Evolutionary conservation across 495 filamentous ascomycete genomes (phyloP), one percentile per base, ranked within the genome.

Genomic region (Penicillium silybi): DNA sequence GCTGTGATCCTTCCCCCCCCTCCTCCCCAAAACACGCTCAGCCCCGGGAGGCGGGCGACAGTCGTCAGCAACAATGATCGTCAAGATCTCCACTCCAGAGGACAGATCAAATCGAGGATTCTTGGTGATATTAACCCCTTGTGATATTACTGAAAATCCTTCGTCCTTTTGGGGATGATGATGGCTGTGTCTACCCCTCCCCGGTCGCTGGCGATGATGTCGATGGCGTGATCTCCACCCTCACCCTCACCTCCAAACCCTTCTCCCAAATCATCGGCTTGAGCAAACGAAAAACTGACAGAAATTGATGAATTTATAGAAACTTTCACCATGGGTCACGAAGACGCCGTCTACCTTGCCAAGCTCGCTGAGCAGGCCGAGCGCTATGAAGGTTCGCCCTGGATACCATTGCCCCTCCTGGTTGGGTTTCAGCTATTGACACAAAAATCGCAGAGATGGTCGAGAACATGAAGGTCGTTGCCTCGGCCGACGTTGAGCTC

Each of bases 341-440:
- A 97, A 85, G 90, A 98, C 78, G 91, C 92, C 69, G 93, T 98
- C 64, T 98, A 97, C 77, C 87, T 98, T 64, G 93, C 93, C 77
- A 97, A 97, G 90, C 87, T 98, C 69, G 95, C 95, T 70, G 93
- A 98, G 87, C 93, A 98, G 84, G 93, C 93, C 73, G 93, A 98
- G 84, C 95, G 93, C 74, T 98, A 98, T 77, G 93, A 98, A 79
- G 93, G 93, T 97, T 79, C 67, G 89, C 85, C 8, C 29, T 32
- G 10, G 11, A 15, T 41, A 25, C 44, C 22, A 23, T 19, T 26
- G 32, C 25, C 25, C 19, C 19, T 39, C 38, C 40, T 25, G 22
- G 4, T 23, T 25, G 17, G 15, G 22, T 32, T 8, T 39, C n/a
- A 10, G 29, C n/a, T 43, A 51, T 59, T 73, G 50, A 74, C 65